These are phyloP conservation scores for Yarrowia osloensis DNA, from an alignment of 805 yeast genomes.

Conservation along the genomic window DNA sequence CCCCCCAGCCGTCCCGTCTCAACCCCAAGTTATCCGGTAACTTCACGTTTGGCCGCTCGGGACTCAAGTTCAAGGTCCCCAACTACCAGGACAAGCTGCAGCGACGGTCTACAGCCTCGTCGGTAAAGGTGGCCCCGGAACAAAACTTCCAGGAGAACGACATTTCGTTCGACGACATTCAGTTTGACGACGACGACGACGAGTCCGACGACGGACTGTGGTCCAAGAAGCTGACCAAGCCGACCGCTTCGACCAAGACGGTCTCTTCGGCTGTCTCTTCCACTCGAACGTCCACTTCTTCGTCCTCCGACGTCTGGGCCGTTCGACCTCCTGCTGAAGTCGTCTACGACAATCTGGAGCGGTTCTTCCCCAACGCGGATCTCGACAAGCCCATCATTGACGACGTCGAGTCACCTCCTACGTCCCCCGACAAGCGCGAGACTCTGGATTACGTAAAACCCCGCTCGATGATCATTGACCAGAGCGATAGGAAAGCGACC, in stretches of 20 bases:
- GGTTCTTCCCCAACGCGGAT: slow-evolving; percentile 89
- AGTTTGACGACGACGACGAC: slow-evolving; percentile 43
- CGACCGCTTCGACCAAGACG: slow-evolving; percentile 16
- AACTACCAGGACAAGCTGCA: slow-evolving; percentile 13
- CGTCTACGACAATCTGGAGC: slow-evolving; percentile 85
- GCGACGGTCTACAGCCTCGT: neutral
- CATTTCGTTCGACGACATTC: slow-evolving; percentile 56
- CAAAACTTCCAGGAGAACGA: slow-evolving; percentile 68
- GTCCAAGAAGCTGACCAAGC: slow-evolving; percentile 50
- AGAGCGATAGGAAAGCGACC: neutral
- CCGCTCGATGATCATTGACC: slow-evolving; percentile 22
- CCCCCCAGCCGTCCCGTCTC: neutral
- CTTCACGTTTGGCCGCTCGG: slow-evolving; percentile 23
- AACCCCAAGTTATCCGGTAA: slow-evolving; percentile 14
- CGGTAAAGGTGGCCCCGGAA: slow-evolving; percentile 34
- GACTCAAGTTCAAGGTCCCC: slow-evolving; percentile 29
- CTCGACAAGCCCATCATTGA: slow-evolving; percentile 89
- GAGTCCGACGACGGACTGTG: slow-evolving; percentile 60
- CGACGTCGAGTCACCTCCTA: slow-evolving; percentile 49
- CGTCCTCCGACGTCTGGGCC: slow-evolving; percentile 49
- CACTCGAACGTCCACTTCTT: slow-evolving; percentile 1
- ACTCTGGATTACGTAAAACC: slow-evolving; percentile 16
- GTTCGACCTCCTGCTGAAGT: slow-evolving; percentile 95
- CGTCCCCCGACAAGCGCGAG: slow-evolving; percentile 21
- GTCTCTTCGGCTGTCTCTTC: neutral